A percentile compares a stretch with the other conserved stretches of the same genome.
phyloP scores from a whole-genome alignment of 768 basidiomycete species.

The Suillus discolor region DNA sequence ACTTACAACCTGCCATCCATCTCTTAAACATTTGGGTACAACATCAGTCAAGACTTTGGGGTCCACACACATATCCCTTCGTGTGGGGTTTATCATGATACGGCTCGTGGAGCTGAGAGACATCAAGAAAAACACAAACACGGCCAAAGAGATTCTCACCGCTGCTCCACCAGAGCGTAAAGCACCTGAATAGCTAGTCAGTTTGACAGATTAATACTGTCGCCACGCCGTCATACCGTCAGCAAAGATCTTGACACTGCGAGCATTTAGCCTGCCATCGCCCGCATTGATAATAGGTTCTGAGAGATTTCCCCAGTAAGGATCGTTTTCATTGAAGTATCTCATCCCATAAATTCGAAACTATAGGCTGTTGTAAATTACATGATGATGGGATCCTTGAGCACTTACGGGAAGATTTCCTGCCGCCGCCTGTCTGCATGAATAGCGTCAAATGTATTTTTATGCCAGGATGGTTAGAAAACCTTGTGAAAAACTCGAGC shows the following conservation, averaged over 20 bases:
- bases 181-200: constrained; percentile 55
- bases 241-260: constrained; percentile 81
- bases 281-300: constrained; percentile 57
- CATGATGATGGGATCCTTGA: constrained; percentile 11
- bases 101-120: too few species aligned
- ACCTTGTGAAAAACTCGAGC: constrained; percentile 78
- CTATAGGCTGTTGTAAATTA: constrained; percentile 35
- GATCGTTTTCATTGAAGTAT: constrained; percentile 63
- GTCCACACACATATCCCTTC: too few species aligned
- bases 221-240: constrained; percentile 38
- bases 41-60: too few species aligned
- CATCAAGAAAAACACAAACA: too few species aligned
- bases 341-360: constrained; percentile 81
- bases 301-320: constrained; percentile 74
- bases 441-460: not conserved
- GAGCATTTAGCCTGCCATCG: constrained; percentile 65
- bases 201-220: not conserved
- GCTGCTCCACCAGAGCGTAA: constrained; percentile 91
- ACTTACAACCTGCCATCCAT: constrained; percentile 91
- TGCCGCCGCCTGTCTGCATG: constrained; percentile 58
- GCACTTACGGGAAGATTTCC: constrained; percentile 59
- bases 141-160: constrained; percentile 40
- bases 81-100: too few species aligned
- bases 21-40: constrained; percentile 69
- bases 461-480: constrained; percentile 3